Conservation (phyloP, 495 filamentous ascomycete genomes). For the Paragyromitra xinjiangensis region DNA sequence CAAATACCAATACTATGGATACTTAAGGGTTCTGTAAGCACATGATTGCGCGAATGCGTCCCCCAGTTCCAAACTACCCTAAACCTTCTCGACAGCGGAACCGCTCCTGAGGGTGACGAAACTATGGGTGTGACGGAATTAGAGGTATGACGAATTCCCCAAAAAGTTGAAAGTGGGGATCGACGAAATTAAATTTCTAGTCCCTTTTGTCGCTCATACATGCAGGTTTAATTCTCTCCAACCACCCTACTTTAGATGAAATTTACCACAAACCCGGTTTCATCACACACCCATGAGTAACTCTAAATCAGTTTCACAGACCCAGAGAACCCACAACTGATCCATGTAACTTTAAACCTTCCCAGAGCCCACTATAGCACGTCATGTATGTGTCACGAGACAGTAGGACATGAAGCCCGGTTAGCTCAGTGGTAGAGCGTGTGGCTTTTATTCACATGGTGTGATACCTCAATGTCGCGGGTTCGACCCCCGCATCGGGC, state of each 20-base stretch:
- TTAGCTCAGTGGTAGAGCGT: slow-evolving; percentile 45
- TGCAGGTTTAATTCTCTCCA: too few relatives aligned
- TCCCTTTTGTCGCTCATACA: too few relatives aligned
- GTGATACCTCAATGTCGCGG: slow-evolving; percentile 54
- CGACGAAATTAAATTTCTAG: too few relatives aligned
- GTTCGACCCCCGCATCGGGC: slow-evolving; percentile 56
- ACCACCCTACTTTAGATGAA: too few relatives aligned
- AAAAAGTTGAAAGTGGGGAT: neutral
- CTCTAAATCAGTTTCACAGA: neutral
- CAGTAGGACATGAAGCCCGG: slow-evolving; percentile 7
- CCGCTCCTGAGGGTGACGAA: neutral
- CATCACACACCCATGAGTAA: too few relatives aligned
- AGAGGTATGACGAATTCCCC: neutral
- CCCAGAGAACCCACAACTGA: neutral
- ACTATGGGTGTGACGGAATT: neutral
- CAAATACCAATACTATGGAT: neutral
- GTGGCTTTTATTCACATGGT: slow-evolving; percentile 32
- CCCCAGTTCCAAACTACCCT: neutral
- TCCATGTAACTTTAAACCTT: neutral
- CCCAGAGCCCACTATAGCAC: neutral
- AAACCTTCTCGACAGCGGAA: neutral
- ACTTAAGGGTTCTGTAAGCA: neutral
- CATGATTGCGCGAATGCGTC: neutral
- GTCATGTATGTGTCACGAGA: neutral
- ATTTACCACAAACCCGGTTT: too few relatives aligned